Evolutionary conservation across 2,329 filamentous ascomycete genomes (phyloP), one percentile per base, ranked within the genome.

Genomic region (Aureobasidium sp.): DNA sequence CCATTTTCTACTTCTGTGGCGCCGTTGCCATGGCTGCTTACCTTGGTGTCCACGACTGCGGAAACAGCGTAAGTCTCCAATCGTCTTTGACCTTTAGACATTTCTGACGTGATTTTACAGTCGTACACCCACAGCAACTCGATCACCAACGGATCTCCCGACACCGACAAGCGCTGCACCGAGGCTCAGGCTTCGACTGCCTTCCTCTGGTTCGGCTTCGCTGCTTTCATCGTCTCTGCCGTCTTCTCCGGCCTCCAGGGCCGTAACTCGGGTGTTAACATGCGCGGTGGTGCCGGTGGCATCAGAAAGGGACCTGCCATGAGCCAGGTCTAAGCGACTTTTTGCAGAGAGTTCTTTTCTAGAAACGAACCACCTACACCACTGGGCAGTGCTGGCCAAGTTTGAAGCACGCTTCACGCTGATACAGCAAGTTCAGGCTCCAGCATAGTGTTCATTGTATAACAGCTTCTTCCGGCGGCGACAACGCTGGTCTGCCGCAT

Each of bases 131-230:
- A 55, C 44, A 69, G 58, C 42, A 70, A 70, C 65, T 65, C 60
- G 21, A 68, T 74, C 57, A 73, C 68, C 53, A 71, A 70, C 58
- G 67, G 64, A 56, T 83, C 81, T 40, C 56, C 59, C 57, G 66
- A 84, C 68, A 73, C 77, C 56, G 68, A 74, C 65, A 81, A 84
- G 72, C 79, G 85, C 59, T 90, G 87, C 71, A 82, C 80, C 58
- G 81, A 88, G 70, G 79, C 88, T 14, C 86, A 90, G 72, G 86
- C 86, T 32, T 79, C 79, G 57, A 81, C 79, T 29, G 85, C 80
- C 32, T 91, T 91, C 72, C 77, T 88, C 70, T 91, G 85, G 85
- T 90, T 90, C 71, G 78, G 88, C 44, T 88, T 84, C 66, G 76
- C 72, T 34, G 74, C 78, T 22, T 86, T 84, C 63, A 70, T 74